Evolutionary conservation across 306 rosid species (phyloP).

Genomic region (Sechiopsis laciniata): DNA sequence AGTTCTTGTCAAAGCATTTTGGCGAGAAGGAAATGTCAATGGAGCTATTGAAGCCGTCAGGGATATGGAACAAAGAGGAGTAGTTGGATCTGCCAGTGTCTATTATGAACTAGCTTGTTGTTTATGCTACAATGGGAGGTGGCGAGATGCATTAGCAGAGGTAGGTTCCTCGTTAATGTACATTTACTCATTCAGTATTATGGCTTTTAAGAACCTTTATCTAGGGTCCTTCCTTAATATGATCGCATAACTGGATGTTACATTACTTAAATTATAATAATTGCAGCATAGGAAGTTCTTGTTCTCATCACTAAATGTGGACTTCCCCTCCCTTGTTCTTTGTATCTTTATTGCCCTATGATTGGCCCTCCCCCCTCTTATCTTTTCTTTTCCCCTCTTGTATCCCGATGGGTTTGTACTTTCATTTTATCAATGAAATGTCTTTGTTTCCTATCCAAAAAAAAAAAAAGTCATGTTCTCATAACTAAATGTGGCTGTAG

Average conservation of each 20-base stretch:
- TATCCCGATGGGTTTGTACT: no score
- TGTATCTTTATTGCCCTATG: no score
- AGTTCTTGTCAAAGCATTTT: constrained; percentile 78
- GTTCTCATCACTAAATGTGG: constrained; percentile 22
- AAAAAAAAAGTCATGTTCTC: no score
- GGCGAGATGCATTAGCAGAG: constrained; percentile 79
- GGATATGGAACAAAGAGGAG: constrained; percentile 80
- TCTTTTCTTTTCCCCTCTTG: no score
- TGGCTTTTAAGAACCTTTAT: not conserved
- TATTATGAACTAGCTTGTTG: constrained; percentile 89
- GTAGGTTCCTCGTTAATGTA: constrained; percentile 33
- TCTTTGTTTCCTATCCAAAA: no score
- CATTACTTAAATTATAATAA: not conserved
- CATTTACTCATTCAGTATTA: not conserved
- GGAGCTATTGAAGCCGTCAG: constrained; percentile 75
- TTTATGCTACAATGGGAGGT: constrained; percentile 78
- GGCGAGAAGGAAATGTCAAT: constrained; percentile 70
- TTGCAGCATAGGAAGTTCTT: constrained; percentile 1
- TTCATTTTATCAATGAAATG: no score
- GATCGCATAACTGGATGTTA: not conserved
- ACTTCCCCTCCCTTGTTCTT: no score
- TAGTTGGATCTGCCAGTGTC: constrained; percentile 61
- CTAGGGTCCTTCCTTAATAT: not conserved
- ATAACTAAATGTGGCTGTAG: no score
- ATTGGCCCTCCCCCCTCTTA: no score